A percentile compares a stretch with the other conserved stretches of the same genome.
Conservation (phyloP, 192 early-diverging fungal species). For the Lunasporangiospora selenospora region DNA sequence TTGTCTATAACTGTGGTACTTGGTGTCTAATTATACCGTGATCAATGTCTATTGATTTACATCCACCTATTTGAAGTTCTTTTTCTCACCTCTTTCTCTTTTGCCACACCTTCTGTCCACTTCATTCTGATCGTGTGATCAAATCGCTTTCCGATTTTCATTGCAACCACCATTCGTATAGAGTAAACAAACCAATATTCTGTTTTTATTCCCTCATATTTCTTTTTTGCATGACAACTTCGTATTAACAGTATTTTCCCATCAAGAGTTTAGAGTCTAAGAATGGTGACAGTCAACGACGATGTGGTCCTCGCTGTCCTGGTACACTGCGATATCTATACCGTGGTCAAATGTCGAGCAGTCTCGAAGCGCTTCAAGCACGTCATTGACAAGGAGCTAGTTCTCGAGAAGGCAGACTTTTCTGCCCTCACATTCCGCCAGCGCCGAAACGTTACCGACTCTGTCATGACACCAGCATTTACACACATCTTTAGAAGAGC, state of each 20-base stretch:
- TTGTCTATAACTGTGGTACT: no score
- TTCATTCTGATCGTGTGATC: no score
- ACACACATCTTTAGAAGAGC: background rate
- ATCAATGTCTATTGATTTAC: background rate
- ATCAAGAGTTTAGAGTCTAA: background rate
- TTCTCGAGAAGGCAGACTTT: constrained; percentile 11
- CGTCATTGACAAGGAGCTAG: constrained; percentile 18
- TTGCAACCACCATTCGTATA: no score
- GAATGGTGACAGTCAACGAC: constrained; percentile 5
- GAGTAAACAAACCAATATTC: no score
- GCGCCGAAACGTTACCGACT: constrained; percentile 12
- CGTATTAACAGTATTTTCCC: constrained; percentile 1
- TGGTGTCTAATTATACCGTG: no score
- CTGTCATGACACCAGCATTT: constrained; percentile 5
- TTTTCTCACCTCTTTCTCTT: background rate
- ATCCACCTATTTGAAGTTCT: no score
- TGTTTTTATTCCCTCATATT: no score
- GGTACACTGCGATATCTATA: constrained; percentile 7
- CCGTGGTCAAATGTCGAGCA: constrained; percentile 8
- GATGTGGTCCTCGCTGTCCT: constrained; percentile 12
- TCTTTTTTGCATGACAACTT: no score
- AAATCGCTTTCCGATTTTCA: no score
- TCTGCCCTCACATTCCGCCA: constrained; percentile 13
- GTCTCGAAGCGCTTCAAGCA: constrained; percentile 10
- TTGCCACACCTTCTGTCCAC: no score